Base-by-base conservation (phyloP, 83 land plant genomes). In the Picea mariana region DNA sequence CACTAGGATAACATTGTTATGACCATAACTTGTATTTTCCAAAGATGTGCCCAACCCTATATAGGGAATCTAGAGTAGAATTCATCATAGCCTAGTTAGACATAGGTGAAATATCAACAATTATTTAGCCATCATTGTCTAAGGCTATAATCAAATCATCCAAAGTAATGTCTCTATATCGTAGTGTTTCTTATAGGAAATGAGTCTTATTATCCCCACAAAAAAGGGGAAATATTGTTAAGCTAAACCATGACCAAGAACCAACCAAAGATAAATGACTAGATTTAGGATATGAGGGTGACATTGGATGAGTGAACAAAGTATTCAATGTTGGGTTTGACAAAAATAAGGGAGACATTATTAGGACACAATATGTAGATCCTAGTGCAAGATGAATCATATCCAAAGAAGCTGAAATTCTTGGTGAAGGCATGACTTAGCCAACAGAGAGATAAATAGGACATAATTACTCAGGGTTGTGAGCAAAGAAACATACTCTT, bases 401-500 rank as follows among this genome's bases (percentile, higher is more conserved):
- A 27, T 92, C 96, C 44, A 87, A 20, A 8, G 91, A 44, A 81
- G 87, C 78, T 12, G 80, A 78, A 4, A 91, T 86, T 47, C 92
- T 87, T 2, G 96, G 91, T 17, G 95, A 90, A 9, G 89, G 82
- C 49, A 90, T 77, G 1, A 81, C 88, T 21, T 90, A 90, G 52
- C 87, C 94, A 17, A 90, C 84, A 0, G 90, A 87, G 18, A 90
- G 82, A 81, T 83, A 87, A 69, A 92, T 49, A 0, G 91, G 87
- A 3, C 95, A 83, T 20, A 92, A 81, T 83, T 92, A 91, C 47
- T 92, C 91, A 11, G 81, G 81, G 81, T 82, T 92, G 80, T 92
- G 95, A 58, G 95, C 93, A 79, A 92, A 92, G 80, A 92, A 92
- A 59, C 95, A 92, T 3, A 92, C 92, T 78, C 86, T 85, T 38